A percentile compares a stretch with the other conserved stretches of the same genome.
Conservation (phyloP, 75 land plant genomes). For the Adiantum capillusveneris region DNA sequence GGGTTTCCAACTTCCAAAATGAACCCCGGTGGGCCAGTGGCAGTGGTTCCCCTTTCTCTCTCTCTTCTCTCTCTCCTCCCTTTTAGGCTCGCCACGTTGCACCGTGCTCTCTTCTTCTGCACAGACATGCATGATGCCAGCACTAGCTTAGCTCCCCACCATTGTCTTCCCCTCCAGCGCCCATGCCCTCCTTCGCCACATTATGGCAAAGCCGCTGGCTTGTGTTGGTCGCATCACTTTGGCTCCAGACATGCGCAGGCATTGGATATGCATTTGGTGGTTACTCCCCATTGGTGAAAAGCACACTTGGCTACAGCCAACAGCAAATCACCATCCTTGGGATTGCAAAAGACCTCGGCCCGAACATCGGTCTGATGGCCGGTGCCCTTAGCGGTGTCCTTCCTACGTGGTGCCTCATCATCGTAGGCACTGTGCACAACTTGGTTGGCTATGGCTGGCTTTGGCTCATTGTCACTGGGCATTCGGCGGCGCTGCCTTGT, state of each 20-base stretch:
- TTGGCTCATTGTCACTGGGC: constrained; percentile 72
- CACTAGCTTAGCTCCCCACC: no score
- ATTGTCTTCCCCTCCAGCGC: no score
- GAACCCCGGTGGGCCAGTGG: no score
- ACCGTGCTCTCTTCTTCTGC: no score
- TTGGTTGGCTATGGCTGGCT: constrained; percentile 84
- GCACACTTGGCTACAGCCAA: constrained; percentile 68
- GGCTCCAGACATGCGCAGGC: constrained; percentile 80
- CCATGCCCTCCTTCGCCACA: no score
- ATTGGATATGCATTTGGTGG: constrained; percentile 88
- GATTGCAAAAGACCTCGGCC: constrained; percentile 91
- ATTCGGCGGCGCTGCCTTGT: constrained; percentile 48
- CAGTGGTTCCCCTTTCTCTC: no score
- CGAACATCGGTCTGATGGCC: constrained; percentile 73
- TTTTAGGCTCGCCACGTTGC: no score
- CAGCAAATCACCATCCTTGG: constrained; percentile 67
- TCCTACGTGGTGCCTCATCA: constrained; percentile 73
- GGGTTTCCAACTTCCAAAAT: no score
- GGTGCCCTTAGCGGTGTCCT: constrained; percentile 63
- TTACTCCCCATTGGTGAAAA: constrained; percentile 78
- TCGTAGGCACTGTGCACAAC: constrained; percentile 72
- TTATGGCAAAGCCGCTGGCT: constrained; percentile 75
- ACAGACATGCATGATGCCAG: no score
- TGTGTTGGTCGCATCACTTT: constrained; percentile 84
- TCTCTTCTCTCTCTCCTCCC: no score